Evolutionary conservation across 1,284 basidiomycete species (phyloP), one percentile per base, ranked within the genome.

Genomic region (Neonothopanus nambi): DNA sequence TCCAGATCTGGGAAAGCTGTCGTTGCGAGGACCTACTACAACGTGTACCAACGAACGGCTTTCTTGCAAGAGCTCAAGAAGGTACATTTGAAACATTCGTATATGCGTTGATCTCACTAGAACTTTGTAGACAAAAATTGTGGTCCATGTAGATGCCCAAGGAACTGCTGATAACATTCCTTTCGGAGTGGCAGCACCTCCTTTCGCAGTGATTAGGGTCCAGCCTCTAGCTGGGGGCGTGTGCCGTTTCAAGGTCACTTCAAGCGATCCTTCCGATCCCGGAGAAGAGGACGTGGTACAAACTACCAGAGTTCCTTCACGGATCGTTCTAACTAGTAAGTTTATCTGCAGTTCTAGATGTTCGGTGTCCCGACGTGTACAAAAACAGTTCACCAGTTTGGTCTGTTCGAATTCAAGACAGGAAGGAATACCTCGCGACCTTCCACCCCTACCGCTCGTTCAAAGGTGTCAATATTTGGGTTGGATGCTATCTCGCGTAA

Each of bases 241-340:
- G 30, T 91, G 85, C 57, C 84, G 91, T 20, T 90, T 87, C 63
- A 79, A 78, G 46, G 87, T 93, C 42, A 79, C 77, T 18, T 90
- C 89, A 15, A 85, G 76, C 60, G 85, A 90, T 63, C 84, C 82
- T 8, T 78, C 76, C 38, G 89, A 91, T 53, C 85, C 87, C 54
- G 75, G 71, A 15, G 89, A 90, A 59, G 88, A 90, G 64, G 90
- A 91, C 59, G 90, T 93, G 58, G 84, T 94, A n/a, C 87, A 91
- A 63, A 87, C 84, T 1, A 73, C 76, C n/a, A 77, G 85, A 43
- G 81, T 94, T 7, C 79, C 85, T 1, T 80, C 79, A 17, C 81
- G 87, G 24, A 82, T 94, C 33, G 78, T 91, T 5, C 82, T 91
- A 48, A 93, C 89, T 1, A 91, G 92, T 94, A 66, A 65, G 86